A percentile compares a stretch with the other conserved stretches of the same genome.
phyloP scores from a whole-genome alignment of 768 basidiomycete genomes.

The Amanita rubescens region DNA sequence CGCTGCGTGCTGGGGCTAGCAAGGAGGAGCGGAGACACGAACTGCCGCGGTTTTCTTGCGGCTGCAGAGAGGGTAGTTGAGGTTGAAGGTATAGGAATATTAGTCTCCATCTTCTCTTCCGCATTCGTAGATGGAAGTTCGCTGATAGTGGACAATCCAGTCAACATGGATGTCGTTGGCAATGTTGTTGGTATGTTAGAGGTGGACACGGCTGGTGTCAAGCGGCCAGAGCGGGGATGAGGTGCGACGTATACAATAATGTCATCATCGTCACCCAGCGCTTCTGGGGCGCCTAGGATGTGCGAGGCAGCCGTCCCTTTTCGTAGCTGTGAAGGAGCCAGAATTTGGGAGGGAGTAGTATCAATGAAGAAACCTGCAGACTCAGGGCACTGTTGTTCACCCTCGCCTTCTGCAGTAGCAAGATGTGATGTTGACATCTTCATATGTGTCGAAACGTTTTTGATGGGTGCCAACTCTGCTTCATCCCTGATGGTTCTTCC shows the following conservation, averaged over 20 bases:
- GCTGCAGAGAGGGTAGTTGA: not conserved
- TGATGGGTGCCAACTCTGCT: not conserved
- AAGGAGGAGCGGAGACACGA: slow-evolving; percentile 5
- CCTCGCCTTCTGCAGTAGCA: not conserved
- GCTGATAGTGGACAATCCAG: slow-evolving; percentile 12
- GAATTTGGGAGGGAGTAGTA: slow-evolving; percentile 24
- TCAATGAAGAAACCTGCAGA: slow-evolving; percentile 31
- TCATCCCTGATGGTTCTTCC: not conserved
- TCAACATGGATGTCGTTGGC: slow-evolving; percentile 17
- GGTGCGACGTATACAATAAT: slow-evolving; percentile 75
- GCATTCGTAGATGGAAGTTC: not conserved
- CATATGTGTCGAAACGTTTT: too few relatives aligned
- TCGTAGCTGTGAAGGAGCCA: slow-evolving; percentile 9
- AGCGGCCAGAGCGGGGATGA: slow-evolving; percentile 39
- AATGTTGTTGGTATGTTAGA: slow-evolving; percentile 4
- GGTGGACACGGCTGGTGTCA: slow-evolving; percentile 7
- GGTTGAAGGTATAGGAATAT: not conserved
- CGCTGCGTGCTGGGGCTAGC: slow-evolving; percentile 15
- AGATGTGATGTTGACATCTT: not conserved
- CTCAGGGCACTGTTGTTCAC: not conserved
- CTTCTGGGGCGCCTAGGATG: slow-evolving; percentile 12
- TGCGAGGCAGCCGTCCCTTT: slow-evolving; percentile 12
- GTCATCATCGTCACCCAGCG: slow-evolving; percentile 46
- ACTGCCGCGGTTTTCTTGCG: slow-evolving; percentile 5
- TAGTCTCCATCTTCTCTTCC: not conserved